A percentile compares a stretch with the other conserved stretches of the same genome.
These are phyloP conservation scores for Heterobasidion annosum DNA, from an alignment of 1,284 basidiomycete genomes.

Conservation along the genomic window DNA sequence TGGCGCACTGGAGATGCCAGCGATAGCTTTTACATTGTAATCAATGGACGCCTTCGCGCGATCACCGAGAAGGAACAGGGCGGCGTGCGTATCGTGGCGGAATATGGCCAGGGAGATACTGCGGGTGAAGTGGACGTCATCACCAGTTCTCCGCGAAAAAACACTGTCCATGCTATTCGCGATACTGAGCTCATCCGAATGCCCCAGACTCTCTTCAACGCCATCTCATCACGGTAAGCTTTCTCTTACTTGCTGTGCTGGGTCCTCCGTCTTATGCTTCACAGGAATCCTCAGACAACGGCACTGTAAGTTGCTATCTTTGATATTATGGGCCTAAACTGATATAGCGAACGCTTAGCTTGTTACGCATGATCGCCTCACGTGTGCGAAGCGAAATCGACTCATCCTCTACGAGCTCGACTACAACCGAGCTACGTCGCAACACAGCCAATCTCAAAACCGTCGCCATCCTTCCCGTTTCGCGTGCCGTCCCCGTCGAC, in stretches of 20 bases:
- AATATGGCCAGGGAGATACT: conserved; percentile 90
- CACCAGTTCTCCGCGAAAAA: conserved; percentile 80
- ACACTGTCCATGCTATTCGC: conserved; percentile 94
- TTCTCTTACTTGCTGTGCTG: neutral
- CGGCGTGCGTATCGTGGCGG: conserved; percentile 77
- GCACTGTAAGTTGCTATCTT: conserved; percentile 58
- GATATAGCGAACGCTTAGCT: conserved; percentile 24
- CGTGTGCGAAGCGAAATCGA: conserved; percentile 82
- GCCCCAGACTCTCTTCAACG: conserved; percentile 97
- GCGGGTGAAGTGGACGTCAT: conserved; percentile 96
- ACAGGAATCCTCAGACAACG: conserved; percentile 89
- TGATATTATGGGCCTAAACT: neutral
- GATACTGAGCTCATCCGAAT: conserved; percentile 98
- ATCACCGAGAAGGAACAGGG: conserved; percentile 64
- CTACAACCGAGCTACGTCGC: conserved; percentile 51
- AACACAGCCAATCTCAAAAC: conserved; percentile 93
- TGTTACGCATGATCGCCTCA: conserved; percentile 89
- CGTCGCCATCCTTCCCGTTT: conserved; percentile 77
- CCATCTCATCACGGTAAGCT: conserved; percentile 75
- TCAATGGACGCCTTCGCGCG: conserved; percentile 92
- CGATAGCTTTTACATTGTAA: conserved; percentile 97
- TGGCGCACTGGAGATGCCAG: conserved; percentile 88
- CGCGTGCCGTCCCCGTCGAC: conserved; percentile 79
- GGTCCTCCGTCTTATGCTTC: neutral
- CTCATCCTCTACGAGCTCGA: conserved; percentile 38